Evolutionary conservation across 2,329 filamentous ascomycete genomes (phyloP).

Genomic region (Nigrospora osmanthi): DNA sequence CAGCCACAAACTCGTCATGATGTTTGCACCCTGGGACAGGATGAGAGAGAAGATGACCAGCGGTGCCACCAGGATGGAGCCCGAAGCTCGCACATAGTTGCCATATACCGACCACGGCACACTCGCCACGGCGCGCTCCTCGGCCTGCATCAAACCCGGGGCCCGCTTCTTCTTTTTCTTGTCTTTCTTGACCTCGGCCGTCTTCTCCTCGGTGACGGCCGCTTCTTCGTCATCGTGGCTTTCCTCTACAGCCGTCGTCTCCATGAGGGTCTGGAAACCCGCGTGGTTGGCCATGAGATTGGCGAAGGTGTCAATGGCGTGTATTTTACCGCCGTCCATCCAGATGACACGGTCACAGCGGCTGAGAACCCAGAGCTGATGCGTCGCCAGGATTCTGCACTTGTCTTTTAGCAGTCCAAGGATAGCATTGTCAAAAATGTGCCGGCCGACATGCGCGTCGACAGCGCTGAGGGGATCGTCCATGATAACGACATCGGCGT

Average conservation of each 20-base stretch:
- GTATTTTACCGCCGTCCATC: constrained; percentile 81
- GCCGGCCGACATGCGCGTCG: constrained; percentile 61
- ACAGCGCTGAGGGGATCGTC: constrained; percentile 64
- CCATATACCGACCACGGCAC: constrained; percentile 76
- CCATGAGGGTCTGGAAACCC: constrained; percentile 79
- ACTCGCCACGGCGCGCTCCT: constrained; percentile 61
- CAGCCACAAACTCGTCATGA: constrained; percentile 83
- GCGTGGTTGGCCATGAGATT: constrained; percentile 74
- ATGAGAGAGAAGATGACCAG: constrained; percentile 57
- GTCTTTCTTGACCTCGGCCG: constrained; percentile 33
- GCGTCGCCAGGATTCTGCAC: constrained; percentile 84
- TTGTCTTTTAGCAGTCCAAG: constrained; percentile 82
- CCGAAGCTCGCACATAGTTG: constrained; percentile 70
- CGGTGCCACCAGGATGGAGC: constrained; percentile 60
- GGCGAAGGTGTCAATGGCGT: constrained; percentile 81
- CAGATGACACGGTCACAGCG: constrained; percentile 88
- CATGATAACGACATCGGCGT: constrained; percentile 61
- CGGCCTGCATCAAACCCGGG: constrained; percentile 61
- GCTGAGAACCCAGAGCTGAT: constrained; percentile 87
- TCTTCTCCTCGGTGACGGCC: constrained; percentile 36
- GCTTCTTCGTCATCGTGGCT: constrained; percentile 48
- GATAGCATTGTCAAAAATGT: constrained; percentile 91
- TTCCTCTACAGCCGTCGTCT: constrained; percentile 69
- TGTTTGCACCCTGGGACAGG: constrained; percentile 74
- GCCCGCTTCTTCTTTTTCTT: constrained; percentile 52